phyloP scores from a whole-genome alignment of 306 rosid species.

The Glycine tomentella region DNA sequence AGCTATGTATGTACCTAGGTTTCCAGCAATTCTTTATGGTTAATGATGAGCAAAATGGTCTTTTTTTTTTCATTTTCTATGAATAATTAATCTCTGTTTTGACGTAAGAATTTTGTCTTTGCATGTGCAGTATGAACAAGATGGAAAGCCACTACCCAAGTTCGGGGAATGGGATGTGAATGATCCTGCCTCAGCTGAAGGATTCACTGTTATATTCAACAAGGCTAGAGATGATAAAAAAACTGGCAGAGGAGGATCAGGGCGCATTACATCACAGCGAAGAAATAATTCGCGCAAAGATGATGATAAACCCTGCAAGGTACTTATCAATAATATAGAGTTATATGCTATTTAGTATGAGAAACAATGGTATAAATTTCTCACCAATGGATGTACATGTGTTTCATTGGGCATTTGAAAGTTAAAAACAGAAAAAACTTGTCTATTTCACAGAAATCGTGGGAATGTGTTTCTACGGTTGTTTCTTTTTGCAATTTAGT shows the following conservation, averaged over 20 bases:
- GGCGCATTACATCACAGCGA: conserved; percentile 39
- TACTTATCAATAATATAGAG: not conserved
- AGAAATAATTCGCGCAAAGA: conserved; percentile 49
- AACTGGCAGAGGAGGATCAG: conserved; percentile 54
- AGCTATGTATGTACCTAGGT: not conserved
- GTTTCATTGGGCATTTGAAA: not conserved
- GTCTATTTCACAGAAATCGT: not conserved
- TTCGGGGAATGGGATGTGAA: conserved; percentile 97
- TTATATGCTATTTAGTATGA: not conserved
- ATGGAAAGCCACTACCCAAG: conserved; percentile 68
- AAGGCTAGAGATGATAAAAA: conserved; percentile 84
- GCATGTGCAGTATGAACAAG: conserved; percentile 60
- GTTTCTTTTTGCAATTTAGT: not conserved
- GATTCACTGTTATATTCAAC: conserved; percentile 82
- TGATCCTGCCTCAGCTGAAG: conserved; percentile 86
- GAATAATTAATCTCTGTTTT: not conserved
- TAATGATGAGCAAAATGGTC: not conserved
- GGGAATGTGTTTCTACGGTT: not conserved
- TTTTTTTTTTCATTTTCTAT: not conserved
- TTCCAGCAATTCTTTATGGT: not conserved
- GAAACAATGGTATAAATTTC: not conserved
- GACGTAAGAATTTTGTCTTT: not conserved
- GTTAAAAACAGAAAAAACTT: not conserved
- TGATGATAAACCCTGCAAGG: conserved; percentile 59
- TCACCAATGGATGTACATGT: not conserved